Evolutionary conservation across 768 basidiomycete genomes (phyloP), one percentile per base, ranked within the genome.

Genomic region (Hortiboletus flavorubellus): DNA sequence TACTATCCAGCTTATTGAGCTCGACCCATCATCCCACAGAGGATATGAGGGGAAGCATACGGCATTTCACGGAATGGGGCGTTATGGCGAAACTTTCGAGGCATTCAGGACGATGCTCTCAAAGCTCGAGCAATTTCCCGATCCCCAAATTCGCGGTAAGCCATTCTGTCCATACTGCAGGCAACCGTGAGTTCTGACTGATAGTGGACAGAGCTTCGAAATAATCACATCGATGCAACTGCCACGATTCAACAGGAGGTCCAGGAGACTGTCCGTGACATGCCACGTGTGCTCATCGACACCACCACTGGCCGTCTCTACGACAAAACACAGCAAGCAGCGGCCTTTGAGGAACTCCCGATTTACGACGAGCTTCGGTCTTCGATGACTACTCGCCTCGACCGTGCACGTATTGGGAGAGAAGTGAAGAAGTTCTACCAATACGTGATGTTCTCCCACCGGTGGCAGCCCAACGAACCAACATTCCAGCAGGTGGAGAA

Each of bases 401-500:
- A 51, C 10, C 11, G 1, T 16, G 8, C n/a, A 15, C 21, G 50
- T 8, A 42, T 51, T 15, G 3, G 26, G 12, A 35, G 4, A n/a
- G 39, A 12, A 6, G 41, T 58, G 15, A 31, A 38, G 26, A 15
- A 23, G 26, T 58, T 31, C 43, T 58, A 42, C 23, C 44, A 29
- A 38, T 56, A 56, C 14, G 37, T 43, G 12, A 56, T 41, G 45
- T 18, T 56, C 26, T 56, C 55, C 1, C 56, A 57, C 18, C 16
- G 18, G 30, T 53, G 56, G 51, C 33, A 48, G 29, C 10, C 14
- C 3, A 26, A 23, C 7, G 51, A 58, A 16, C 38, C 56, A 2
- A 10, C 34, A 3, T 29, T 44, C 30, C 40, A 54, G 11, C 4
- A 21, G 5, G 31, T 58, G 31, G 15, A 41, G 33, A 7, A 37